These are phyloP conservation scores for Saccharomyces paradoxus DNA, from an alignment of 805 yeast genomes.

Conservation along the genomic window DNA sequence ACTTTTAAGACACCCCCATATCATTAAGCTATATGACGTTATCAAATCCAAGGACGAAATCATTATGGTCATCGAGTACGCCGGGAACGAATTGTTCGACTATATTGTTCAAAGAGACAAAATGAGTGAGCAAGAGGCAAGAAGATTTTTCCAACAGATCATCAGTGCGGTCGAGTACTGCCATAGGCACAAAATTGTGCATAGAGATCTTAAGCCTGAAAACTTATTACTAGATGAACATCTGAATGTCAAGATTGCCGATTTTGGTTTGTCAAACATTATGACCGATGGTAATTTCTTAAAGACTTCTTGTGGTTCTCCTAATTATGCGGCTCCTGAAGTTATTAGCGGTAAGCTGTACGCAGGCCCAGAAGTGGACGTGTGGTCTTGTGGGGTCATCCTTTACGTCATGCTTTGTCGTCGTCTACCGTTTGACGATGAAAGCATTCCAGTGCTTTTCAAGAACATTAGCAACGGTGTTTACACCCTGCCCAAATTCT, in stretches of 20 bases:
- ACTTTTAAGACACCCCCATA: conserved; percentile 87
- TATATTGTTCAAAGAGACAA: conserved; percentile 90
- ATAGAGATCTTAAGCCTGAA: conserved; percentile 94
- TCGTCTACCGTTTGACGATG: conserved; percentile 91
- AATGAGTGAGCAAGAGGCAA: conserved; percentile 85
- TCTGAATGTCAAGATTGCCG: conserved; percentile 89
- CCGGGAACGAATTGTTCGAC: conserved; percentile 93
- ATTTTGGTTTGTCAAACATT: conserved; percentile 87
- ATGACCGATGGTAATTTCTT: conserved; percentile 97
- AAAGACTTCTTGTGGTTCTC: conserved; percentile 93
- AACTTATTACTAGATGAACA: conserved; percentile 82
- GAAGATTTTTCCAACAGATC: conserved; percentile 91
- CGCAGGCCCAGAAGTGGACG: conserved; percentile 98
- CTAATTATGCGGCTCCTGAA: conserved; percentile 97
- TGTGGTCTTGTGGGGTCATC: conserved; percentile 95
- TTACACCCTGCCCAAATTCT: conserved; percentile 78
- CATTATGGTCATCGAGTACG: conserved; percentile 94
- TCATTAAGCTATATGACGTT: conserved; percentile 90
- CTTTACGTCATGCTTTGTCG: conserved; percentile 94
- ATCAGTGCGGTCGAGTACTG: conserved; percentile 95
- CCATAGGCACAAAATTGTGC: conserved; percentile 93
- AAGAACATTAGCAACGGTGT: conserved; percentile 90
- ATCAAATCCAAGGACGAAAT: conserved; percentile 92
- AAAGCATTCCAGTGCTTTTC: conserved; percentile 87
- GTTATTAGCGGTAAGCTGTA: conserved; percentile 89